phyloP scores from a whole-genome alignment of 225 moss, liverwort and hornwort genomes.

The Pleurozium schreberi region DNA sequence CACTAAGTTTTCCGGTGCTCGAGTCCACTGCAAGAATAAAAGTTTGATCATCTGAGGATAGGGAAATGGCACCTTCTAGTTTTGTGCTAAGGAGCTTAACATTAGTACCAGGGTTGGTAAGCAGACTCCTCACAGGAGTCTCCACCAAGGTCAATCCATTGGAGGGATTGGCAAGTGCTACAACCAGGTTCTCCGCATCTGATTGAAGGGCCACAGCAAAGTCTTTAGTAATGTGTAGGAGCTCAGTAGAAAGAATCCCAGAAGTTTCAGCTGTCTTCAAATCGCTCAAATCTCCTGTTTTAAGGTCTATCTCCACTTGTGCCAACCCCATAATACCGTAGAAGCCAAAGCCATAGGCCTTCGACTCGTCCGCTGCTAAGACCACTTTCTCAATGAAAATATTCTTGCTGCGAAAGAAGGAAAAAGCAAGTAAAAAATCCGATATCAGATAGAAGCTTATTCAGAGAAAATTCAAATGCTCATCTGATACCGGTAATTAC shows the following conservation, averaged over 20 bases:
- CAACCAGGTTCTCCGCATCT: constrained; percentile 31
- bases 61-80: constrained; percentile 60
- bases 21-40: constrained; percentile 56
- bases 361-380: constrained; percentile 35
- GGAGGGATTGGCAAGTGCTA: constrained; percentile 25
- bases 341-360: constrained; percentile 71
- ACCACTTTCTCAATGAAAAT: constrained; percentile 37
- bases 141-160: constrained; percentile 28
- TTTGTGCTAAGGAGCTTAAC: constrained; percentile 51
- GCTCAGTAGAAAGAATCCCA: constrained; percentile 36
- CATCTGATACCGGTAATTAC: neutral
- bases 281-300: constrained; percentile 49
- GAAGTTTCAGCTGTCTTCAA: constrained; percentile 36
- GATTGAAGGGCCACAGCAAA: constrained; percentile 65
- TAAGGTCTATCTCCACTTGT: constrained; percentile 59
- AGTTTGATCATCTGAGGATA: constrained; percentile 55
- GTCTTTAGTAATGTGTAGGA: constrained; percentile 40
- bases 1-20: constrained; percentile 39
- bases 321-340: constrained; percentile 54
- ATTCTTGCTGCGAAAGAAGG: constrained; percentile 31
- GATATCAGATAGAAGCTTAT: neutral
- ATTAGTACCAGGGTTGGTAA: constrained; percentile 17
- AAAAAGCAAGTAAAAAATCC: neutral
- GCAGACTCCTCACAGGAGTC: constrained; percentile 52
- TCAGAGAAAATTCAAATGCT: neutral